phyloP scores from a whole-genome alignment of 106 monocot species.

The Acorus gramineus region DNA sequence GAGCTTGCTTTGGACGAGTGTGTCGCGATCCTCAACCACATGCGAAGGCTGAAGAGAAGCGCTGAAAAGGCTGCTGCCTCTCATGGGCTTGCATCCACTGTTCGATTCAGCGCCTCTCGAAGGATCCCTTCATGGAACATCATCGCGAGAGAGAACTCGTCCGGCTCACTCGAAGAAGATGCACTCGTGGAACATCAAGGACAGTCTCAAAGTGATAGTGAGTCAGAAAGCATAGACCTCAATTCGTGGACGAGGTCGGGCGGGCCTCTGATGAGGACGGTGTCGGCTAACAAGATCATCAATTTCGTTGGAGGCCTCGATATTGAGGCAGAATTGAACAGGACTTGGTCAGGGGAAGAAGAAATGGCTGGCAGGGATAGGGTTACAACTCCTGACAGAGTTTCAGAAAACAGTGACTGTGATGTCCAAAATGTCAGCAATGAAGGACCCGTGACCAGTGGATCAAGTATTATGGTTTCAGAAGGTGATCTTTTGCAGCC shows the following conservation, averaged over 20 bases:
- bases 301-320: slow-evolving; percentile 61
- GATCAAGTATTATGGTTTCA: slow-evolving; percentile 57
- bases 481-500: slow-evolving; percentile 80
- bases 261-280: slow-evolving; percentile 83
- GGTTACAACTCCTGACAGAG: slow-evolving; percentile 16
- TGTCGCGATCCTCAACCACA: slow-evolving; percentile 80
- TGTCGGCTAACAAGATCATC: slow-evolving; percentile 68
- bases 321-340: slow-evolving; percentile 23
- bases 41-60: slow-evolving; percentile 70
- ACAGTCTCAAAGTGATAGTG: slow-evolving; percentile 74
- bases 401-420: slow-evolving; percentile 24
- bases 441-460: slow-evolving; percentile 1
- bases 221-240: slow-evolving; percentile 61
- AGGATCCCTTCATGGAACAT: slow-evolving; percentile 97
- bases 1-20: slow-evolving; percentile 91
- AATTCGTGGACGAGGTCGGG: slow-evolving; percentile 82
- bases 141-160: slow-evolving; percentile 84
- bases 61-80: slow-evolving; percentile 51
- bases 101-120: slow-evolving; percentile 45
- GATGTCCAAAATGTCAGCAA: slow-evolving; percentile 14
- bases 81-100: slow-evolving; percentile 19
- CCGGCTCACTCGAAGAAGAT: slow-evolving; percentile 76
- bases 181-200: slow-evolving; percentile 3
- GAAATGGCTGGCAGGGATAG: slow-evolving; percentile 11
- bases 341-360: slow-evolving; percentile 18